Evolutionary conservation across 2,329 filamentous ascomycete genomes (phyloP).

Genomic region (Davidsoniella neocaledoniae): DNA sequence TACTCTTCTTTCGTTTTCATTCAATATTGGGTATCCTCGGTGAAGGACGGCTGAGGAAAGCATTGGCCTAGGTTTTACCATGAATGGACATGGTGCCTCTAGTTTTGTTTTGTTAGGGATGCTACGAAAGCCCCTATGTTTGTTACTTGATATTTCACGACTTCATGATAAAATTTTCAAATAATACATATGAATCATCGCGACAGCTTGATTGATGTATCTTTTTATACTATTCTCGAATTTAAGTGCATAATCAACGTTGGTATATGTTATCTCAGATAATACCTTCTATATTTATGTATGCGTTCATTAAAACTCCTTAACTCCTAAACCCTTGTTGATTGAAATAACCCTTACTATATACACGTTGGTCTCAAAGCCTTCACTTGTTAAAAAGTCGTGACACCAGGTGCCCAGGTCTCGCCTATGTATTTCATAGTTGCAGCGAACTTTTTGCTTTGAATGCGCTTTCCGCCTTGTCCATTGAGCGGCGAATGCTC

Average conservation of each 20-base stretch:
- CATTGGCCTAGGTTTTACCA: constrained; percentile 10
- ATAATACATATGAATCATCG: too few relatives aligned
- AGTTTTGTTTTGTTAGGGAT: background rate
- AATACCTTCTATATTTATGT: too few relatives aligned
- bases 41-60: constrained; percentile 7
- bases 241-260: too few relatives aligned
- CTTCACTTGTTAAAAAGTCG: constrained; percentile 30
- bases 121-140: background rate
- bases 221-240: too few relatives aligned
- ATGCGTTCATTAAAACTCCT: background rate
- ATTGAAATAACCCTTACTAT: constrained; percentile 13
- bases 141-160: background rate
- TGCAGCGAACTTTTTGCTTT: constrained; percentile 60
- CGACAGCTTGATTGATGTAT: too few relatives aligned
- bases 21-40: background rate
- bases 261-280: too few relatives aligned
- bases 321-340: constrained; percentile 16
- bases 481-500: constrained; percentile 49
- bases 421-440: constrained; percentile 80
- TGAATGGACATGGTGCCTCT: constrained; percentile 10
- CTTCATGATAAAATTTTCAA: background rate
- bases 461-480: constrained; percentile 51
- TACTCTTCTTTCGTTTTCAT: background rate
- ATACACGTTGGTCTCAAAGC: background rate
- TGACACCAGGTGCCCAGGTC: constrained; percentile 60